phyloP scores from a whole-genome alignment of 2,329 filamentous ascomycete genomes.

The Lithohypha guttulata region DNA sequence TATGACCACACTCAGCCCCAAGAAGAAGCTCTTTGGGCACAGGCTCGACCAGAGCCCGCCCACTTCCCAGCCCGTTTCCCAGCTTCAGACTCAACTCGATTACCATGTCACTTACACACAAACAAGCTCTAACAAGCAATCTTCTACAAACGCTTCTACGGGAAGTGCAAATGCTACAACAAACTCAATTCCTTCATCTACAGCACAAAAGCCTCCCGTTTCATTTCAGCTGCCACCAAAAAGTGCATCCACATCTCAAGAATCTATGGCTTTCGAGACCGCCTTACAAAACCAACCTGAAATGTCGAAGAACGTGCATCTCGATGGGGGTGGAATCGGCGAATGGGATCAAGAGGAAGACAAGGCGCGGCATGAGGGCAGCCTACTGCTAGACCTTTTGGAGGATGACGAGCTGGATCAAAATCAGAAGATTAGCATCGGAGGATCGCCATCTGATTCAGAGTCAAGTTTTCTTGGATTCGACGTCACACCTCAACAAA shows the following conservation, averaged over 20 bases:
- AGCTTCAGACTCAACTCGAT: background rate
- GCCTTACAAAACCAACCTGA: slow-evolving; percentile 1
- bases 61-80: background rate
- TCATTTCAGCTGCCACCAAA: slow-evolving; percentile 1
- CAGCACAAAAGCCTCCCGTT: slow-evolving; percentile 1
- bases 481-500: slow-evolving; percentile 5
- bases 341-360: background rate
- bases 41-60: background rate
- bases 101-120: background rate
- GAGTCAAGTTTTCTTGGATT: slow-evolving; percentile 5
- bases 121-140: background rate
- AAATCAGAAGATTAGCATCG: background rate
- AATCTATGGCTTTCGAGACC: slow-evolving; percentile 14
- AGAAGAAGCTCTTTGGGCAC: slow-evolving; percentile 6
- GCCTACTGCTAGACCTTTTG: slow-evolving; percentile 1
- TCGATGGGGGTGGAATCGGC: background rate
- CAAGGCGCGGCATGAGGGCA: background rate
- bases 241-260: slow-evolving; percentile 11
- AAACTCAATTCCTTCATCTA: background rate
- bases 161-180: background rate
- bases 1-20: slow-evolving; percentile 4
- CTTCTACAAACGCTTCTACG: background rate
- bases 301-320: background rate
- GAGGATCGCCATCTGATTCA: slow-evolving; percentile 1
- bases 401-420: background rate